These are phyloP conservation scores for Suaeda aralocaspica DNA, from an alignment of 148 eudicot genomes.

Conservation along the genomic window DNA sequence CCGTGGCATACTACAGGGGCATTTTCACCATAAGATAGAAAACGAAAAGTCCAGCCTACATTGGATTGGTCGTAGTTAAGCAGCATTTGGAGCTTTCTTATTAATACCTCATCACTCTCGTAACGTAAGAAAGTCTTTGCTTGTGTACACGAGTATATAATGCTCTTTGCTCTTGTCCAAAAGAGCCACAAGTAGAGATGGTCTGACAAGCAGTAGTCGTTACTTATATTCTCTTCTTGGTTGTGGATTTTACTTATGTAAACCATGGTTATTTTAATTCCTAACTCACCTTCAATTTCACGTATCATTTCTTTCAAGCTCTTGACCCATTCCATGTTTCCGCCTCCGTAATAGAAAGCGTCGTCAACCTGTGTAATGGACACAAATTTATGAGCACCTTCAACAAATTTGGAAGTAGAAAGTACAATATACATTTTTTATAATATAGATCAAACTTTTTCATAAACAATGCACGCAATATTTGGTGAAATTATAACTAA, in stretches of 20 bases:
- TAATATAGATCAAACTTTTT: too few relatives aligned
- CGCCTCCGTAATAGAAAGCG: not conserved
- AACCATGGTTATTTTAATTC: not conserved
- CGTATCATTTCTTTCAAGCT: not conserved
- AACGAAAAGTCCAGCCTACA: not conserved
- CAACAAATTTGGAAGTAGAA: too few relatives aligned
- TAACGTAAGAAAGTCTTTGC: not conserved
- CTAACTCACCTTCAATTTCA: not conserved
- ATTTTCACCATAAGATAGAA: too few relatives aligned
- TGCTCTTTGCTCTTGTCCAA: not conserved
- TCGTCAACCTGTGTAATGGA: not conserved
- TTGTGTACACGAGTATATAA: not conserved
- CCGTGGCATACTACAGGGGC: not conserved
- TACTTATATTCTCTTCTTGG: not conserved
- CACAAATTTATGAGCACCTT: not conserved
- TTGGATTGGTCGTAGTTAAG: not conserved
- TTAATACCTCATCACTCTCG: not conserved
- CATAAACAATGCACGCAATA: too few relatives aligned
- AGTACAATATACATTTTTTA: too few relatives aligned
- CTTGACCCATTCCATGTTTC: not conserved
- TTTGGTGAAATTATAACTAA: too few relatives aligned
- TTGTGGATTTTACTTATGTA: not conserved
- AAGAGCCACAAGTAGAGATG: not conserved
- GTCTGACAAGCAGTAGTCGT: not conserved
- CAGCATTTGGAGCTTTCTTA: not conserved